phyloP scores from a whole-genome alignment of 306 rosid genomes.

The Aeschynomene evenia region DNA sequence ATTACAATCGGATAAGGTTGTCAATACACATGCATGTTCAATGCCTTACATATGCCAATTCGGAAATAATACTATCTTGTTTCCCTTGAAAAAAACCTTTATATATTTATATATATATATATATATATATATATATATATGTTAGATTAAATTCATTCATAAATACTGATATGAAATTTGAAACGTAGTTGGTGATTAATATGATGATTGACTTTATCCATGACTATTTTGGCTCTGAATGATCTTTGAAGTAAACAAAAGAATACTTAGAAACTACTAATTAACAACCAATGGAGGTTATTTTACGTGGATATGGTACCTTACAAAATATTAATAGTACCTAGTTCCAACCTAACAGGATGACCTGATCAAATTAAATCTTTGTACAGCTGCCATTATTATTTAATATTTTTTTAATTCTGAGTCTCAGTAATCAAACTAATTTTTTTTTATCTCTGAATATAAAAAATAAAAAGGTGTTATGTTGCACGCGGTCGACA shows the following conservation, averaged over 20 bases:
- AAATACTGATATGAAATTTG: too few relatives aligned
- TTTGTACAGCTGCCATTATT: background rate
- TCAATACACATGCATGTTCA: background rate
- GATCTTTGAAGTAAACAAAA: background rate
- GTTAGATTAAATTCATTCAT: too few relatives aligned
- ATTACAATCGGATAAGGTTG: slow-evolving; percentile 18
- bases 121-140: too few relatives aligned
- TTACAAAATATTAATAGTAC: background rate
- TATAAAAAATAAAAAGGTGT: too few relatives aligned
- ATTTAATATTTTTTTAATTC: background rate
- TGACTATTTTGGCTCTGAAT: background rate
- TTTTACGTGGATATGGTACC: background rate
- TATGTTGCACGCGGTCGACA: background rate
- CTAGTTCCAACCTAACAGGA: background rate
- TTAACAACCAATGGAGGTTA: background rate
- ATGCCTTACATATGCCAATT: too few relatives aligned
- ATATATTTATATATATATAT: too few relatives aligned
- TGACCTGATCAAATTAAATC: background rate
- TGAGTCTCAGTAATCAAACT: too few relatives aligned
- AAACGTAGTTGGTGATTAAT: too few relatives aligned
- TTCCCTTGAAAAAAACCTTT: too few relatives aligned
- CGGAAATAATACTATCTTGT: too few relatives aligned
- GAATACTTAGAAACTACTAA: too few relatives aligned
- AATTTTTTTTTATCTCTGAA: too few relatives aligned
- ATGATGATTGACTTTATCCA: background rate